Base-by-base conservation (phyloP, 2,329 filamentous ascomycete genomes). In the Colletotrichum incanum region DNA sequence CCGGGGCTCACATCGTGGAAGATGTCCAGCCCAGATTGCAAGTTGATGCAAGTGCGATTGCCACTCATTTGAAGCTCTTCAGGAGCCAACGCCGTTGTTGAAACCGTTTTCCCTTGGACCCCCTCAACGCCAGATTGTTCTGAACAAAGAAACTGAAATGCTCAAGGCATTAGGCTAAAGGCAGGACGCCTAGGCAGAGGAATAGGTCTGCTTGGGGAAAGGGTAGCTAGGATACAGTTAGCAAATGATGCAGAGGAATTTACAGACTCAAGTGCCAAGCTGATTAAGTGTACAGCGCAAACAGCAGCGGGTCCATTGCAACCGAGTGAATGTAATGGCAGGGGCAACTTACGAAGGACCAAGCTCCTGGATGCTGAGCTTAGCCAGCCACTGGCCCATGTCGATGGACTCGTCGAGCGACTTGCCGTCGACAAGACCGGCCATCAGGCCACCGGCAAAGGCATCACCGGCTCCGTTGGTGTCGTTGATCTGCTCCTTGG, bases 381-480 rank as follows among this genome's bases (percentile, higher is more conserved):
- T 93, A 61, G 96, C 96, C 76, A 99, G 90, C 96, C 96, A 99
- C 85, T 98, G 95, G 75, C 96, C 96, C 89, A 96, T 94, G 82
- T 98, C 93, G 77, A 99, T 89, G 79, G 89, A 89, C 76, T 92
- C 90, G 78, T 93, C 92, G 62, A 99, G 88, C 66, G 90, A 82
- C 87, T 96, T 94, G 83, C 93, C 94, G 84, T 96, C 88, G 74
- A 98, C 92, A 75, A 98, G 87, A 80, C 95, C 96, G 65, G 96
- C 96, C 68, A 94, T 88, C 85, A 99, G 95, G 75, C 96, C 96
- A 80, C 95, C 96, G 71, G 96, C 96, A 80, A 99, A 99, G 65
- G 96, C 96, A 82, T 99, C 96, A 82, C 95, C 96, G 74, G 96
- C 96, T 81, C 96, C 96, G 81, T 96, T 98, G 83, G 96, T 98